phyloP scores from a whole-genome alignment of 2,329 filamentous ascomycete genomes.

The Aspergillus spinulosporus region DNA sequence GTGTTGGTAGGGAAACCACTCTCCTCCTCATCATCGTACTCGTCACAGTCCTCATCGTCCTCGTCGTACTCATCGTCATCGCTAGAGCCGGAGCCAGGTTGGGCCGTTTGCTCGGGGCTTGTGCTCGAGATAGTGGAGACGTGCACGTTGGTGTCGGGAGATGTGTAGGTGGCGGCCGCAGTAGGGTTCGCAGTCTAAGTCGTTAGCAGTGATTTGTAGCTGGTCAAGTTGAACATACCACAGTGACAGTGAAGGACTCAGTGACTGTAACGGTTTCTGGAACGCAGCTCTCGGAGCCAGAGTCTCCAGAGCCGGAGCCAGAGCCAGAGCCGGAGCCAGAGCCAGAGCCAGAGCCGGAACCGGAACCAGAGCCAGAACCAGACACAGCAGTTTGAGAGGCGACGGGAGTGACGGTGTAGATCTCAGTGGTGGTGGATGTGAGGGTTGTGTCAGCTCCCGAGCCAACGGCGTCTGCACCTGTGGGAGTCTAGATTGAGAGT shows the following conservation, averaged over 20 bases:
- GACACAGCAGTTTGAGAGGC: slow-evolving; percentile 5
- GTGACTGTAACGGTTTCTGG: slow-evolving; percentile 35
- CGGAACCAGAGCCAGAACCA: slow-evolving; percentile 4
- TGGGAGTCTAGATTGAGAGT: background rate
- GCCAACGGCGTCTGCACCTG: slow-evolving; percentile 17
- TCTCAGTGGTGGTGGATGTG: slow-evolving; percentile 24
- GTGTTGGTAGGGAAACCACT: slow-evolving; percentile 6
- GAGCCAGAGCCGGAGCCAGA: background rate
- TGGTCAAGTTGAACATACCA: slow-evolving; percentile 27
- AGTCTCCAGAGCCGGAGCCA: no score
- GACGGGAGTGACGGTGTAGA: slow-evolving; percentile 15
- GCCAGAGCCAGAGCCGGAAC: slow-evolving; percentile 2
- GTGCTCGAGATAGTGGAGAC: background rate
- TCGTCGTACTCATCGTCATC: background rate
- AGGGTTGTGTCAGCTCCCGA: slow-evolving; percentile 33
- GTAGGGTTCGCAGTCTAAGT: slow-evolving; percentile 17
- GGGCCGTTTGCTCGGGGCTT: slow-evolving; percentile 4
- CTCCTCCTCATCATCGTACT: slow-evolving; percentile 1
- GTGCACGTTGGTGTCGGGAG: slow-evolving; percentile 15
- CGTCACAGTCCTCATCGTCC: background rate
- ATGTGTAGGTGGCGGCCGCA: slow-evolving; percentile 6
- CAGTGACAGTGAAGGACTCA: slow-evolving; percentile 34
- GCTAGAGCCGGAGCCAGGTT: slow-evolving; percentile 2
- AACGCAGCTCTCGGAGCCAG: background rate
- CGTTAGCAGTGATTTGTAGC: background rate